Percentiles rank a stretch among this genome's conserved stretches.
Evolutionary conservation across 2,329 filamentous ascomycete genomes (phyloP).

Genomic region (Fusarium chuoi): DNA sequence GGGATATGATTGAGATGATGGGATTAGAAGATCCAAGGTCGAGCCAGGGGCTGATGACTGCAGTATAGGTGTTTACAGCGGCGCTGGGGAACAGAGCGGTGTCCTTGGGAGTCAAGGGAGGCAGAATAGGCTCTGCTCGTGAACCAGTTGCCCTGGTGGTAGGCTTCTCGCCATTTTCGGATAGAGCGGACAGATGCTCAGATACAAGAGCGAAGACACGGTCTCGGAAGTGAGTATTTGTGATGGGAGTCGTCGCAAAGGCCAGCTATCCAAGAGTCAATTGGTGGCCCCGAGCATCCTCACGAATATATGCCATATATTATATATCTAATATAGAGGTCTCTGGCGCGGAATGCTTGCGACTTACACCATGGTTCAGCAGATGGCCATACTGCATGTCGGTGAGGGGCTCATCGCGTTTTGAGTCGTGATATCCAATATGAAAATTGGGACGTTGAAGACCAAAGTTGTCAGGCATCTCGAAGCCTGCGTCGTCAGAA

Average conservation of each 20-base stretch:
- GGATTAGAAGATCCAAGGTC: slow-evolving; percentile 87
- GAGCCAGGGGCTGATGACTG: slow-evolving; percentile 89
- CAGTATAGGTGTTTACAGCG: slow-evolving; percentile 78
- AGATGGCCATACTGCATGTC: slow-evolving; percentile 73
- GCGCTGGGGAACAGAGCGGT: slow-evolving; percentile 76
- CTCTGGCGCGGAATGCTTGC: slow-evolving; percentile 9
- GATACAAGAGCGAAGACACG: slow-evolving; percentile 72
- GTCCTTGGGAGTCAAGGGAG: slow-evolving; percentile 81
- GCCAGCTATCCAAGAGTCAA: slow-evolving; percentile 68
- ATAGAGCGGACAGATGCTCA: slow-evolving; percentile 61
- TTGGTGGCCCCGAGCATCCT: slow-evolving; percentile 3
- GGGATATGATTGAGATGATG: slow-evolving; percentile 84
- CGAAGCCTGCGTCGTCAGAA: slow-evolving; percentile 34
- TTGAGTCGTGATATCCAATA: slow-evolving; percentile 79
- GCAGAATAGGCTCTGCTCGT: slow-evolving; percentile 66
- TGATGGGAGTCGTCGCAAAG: slow-evolving; percentile 82
- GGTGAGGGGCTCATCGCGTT: slow-evolving; percentile 67
- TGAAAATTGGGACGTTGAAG: slow-evolving; percentile 64
- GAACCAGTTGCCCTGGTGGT: slow-evolving; percentile 57
- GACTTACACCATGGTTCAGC: slow-evolving; percentile 74
- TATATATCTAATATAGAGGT: background rate
- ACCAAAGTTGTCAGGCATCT: slow-evolving; percentile 42
- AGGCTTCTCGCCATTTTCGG: slow-evolving; percentile 51
- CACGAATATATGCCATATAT: background rate
- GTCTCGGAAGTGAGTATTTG: slow-evolving; percentile 76